Conservation (phyloP, 768 basidiomycete species). For the Lactarius tabidus region DNA sequence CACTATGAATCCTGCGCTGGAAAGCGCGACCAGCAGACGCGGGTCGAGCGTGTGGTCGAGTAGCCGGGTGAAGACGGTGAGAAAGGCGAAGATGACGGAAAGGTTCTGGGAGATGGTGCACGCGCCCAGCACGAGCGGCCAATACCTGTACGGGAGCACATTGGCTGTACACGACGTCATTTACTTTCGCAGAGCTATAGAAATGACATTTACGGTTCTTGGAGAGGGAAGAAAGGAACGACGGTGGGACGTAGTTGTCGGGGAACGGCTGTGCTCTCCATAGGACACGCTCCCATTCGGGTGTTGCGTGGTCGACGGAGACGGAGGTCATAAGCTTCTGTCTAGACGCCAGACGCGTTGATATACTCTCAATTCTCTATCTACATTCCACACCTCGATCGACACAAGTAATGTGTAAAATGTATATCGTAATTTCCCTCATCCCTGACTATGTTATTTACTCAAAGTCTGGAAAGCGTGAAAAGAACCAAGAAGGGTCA, state of each 20-base stretch:
- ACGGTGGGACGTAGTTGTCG: constrained; percentile 80
- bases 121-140: constrained; percentile 63
- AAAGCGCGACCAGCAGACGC: constrained; percentile 61
- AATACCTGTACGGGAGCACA: constrained; percentile 74
- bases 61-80: constrained; percentile 73
- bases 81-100: constrained; percentile 73
- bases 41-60: constrained; percentile 63
- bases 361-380: no score
- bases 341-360: background rate
- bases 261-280: constrained; percentile 74
- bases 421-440: background rate
- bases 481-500: background rate
- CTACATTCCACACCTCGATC: no score
- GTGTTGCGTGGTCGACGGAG: constrained; percentile 13
- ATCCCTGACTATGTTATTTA: background rate
- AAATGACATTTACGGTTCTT: constrained; percentile 56
- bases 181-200: constrained; percentile 12
- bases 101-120: constrained; percentile 84
- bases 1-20: constrained; percentile 51
- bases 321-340: constrained; percentile 25
- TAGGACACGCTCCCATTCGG: constrained; percentile 66
- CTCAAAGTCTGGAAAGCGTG: constrained; percentile 6
- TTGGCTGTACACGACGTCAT: constrained; percentile 50
- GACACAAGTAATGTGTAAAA: no score
- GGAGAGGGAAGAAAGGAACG: constrained; percentile 74